Percentiles rank a stretch among this genome's conserved stretches.
Evolutionary conservation across 1,139 yeast genomes (phyloP).

Genomic region (Magnusiomyces suaveolens): DNA sequence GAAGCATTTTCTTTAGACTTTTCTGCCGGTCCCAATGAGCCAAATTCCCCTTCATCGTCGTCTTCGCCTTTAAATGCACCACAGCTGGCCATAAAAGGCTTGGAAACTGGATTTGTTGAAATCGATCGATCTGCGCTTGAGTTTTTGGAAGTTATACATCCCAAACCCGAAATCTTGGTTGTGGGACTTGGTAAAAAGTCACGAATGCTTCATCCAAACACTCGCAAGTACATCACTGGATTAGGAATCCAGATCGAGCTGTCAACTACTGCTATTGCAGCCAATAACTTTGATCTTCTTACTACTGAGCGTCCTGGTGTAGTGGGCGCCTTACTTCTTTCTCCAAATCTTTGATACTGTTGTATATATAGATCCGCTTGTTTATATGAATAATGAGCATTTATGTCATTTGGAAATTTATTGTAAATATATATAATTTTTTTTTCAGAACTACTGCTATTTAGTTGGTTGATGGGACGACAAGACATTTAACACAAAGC

Average conservation of each 20-base stretch:
- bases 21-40: constrained; percentile 5
- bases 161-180: constrained; percentile 68
- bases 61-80: background rate
- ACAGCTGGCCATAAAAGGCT: constrained; percentile 22
- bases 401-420: too few species aligned
- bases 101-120: constrained; percentile 33
- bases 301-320: constrained; percentile 72
- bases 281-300: constrained; percentile 59
- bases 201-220: constrained; percentile 50
- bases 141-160: constrained; percentile 50
- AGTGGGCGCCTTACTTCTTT: constrained; percentile 60
- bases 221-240: constrained; percentile 41
- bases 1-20: constrained; percentile 57
- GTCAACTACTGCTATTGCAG: constrained; percentile 58
- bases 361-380: too few species aligned
- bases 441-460: too few species aligned
- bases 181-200: constrained; percentile 60
- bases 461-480: too few species aligned
- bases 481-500: too few species aligned
- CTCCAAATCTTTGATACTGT: constrained; percentile 58
- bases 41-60: background rate
- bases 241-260: constrained; percentile 64
- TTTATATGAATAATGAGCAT: too few species aligned
- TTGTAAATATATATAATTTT: too few species aligned
- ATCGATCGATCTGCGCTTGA: constrained; percentile 36